Conservation (phyloP, 2,329 filamentous ascomycete genomes). For the Neonectria faginata region DNA sequence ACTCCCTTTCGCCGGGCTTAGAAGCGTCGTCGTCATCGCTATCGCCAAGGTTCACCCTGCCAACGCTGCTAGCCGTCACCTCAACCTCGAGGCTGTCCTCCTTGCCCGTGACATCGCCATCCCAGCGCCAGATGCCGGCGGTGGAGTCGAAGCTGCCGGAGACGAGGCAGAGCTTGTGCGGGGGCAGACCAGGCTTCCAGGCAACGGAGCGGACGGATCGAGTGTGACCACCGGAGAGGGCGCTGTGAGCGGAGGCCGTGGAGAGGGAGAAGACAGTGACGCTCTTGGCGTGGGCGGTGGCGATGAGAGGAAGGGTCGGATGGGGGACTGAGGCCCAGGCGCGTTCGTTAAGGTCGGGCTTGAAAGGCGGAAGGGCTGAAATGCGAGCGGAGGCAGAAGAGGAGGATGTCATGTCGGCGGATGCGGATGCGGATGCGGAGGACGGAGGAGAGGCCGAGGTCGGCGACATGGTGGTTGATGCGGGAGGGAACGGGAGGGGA, state of each 20-base stretch:
- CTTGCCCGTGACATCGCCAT: conserved; percentile 57
- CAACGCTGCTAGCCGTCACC: conserved; percentile 47
- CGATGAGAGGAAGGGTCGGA: conserved; percentile 86
- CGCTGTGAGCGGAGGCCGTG: conserved; percentile 81
- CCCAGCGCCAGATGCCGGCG: conserved; percentile 84
- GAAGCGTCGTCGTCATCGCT: conserved; percentile 53
- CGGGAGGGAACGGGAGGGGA: not conserved
- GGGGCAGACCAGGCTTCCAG: conserved; percentile 82
- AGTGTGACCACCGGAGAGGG: conserved; percentile 87
- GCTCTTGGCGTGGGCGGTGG: conserved; percentile 87
- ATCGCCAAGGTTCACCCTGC: conserved; percentile 33
- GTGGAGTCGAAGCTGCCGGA: conserved; percentile 95
- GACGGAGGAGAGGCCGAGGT: conserved; percentile 37
- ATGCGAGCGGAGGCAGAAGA: conserved; percentile 46
- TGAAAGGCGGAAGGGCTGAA: conserved; percentile 62
- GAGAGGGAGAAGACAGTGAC: conserved; percentile 91
- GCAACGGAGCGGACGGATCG: conserved; percentile 86
- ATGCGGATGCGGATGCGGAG: conserved; percentile 20
- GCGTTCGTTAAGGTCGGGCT: conserved; percentile 73
- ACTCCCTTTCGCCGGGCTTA: conserved; percentile 79
- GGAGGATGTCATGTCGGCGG: conserved; percentile 1
- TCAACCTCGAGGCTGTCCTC: conserved; percentile 57
- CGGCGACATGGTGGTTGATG: conserved; percentile 39
- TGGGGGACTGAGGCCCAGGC: conserved; percentile 90
- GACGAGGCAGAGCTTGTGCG: conserved; percentile 79